Percentiles rank a stretch among this genome's conserved stretches.
These are phyloP conservation scores for Citrus inodora DNA, from an alignment of 345 rosid genomes.

Conservation along the genomic window DNA sequence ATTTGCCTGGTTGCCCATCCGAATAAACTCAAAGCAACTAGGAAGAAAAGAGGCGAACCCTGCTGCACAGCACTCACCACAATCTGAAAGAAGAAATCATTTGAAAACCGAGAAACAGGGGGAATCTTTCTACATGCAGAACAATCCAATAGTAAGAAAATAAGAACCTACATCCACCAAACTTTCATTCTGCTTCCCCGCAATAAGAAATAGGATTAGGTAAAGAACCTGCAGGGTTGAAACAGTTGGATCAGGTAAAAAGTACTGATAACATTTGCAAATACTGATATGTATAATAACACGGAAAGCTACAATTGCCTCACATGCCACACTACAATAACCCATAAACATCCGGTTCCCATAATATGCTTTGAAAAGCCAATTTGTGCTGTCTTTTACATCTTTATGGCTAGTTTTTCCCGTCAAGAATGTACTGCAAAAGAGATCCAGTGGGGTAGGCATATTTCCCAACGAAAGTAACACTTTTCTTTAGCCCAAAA, in stretches of 20 bases:
- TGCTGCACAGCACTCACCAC: constrained; percentile 33
- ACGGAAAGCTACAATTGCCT: constrained; percentile 41
- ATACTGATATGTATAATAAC: background rate
- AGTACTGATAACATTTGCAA: background rate
- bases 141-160: constrained; percentile 11
- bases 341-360: constrained; percentile 93
- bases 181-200: constrained; percentile 51
- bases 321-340: constrained; percentile 87
- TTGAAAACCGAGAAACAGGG: constrained; percentile 10
- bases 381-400: constrained; percentile 84
- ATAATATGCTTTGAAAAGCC: constrained; percentile 90
- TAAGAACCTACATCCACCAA: constrained; percentile 52
- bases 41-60: constrained; percentile 44
- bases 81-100: constrained; percentile 41
- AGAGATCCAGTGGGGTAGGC: too few species aligned
- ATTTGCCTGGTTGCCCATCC: constrained; percentile 83
- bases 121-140: background rate
- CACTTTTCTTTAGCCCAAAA: too few species aligned
- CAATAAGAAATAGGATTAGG: constrained; percentile 66
- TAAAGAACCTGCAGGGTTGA: constrained; percentile 64
- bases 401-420: too few species aligned
- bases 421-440: too few species aligned
- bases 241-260: constrained; percentile 3
- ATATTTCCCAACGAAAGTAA: too few species aligned
- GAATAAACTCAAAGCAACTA: constrained; percentile 56